phyloP scores from a whole-genome alignment of 2,329 filamentous ascomycete genomes.

The Chrysoporthe cubensis region DNA sequence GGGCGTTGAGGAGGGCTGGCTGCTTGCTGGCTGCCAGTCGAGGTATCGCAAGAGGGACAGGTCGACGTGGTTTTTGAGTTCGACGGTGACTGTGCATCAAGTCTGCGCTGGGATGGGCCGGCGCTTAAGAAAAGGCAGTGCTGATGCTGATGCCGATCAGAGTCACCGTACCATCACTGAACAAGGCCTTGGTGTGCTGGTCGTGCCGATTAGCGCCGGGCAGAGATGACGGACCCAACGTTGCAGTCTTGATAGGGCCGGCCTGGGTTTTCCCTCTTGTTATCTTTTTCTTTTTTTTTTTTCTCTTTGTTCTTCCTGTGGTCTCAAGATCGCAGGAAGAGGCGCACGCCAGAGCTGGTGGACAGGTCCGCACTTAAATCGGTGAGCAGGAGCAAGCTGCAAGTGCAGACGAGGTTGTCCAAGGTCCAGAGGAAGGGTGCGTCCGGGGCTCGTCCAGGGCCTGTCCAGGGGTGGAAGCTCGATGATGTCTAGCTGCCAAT shows the following conservation, averaged over 20 bases:
- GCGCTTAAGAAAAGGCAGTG: slow-evolving; percentile 9
- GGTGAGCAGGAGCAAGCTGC: not conserved
- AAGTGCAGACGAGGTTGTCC: not conserved
- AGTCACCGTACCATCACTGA: slow-evolving; percentile 10
- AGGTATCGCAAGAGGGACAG: not conserved
- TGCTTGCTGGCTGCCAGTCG: slow-evolving; percentile 2
- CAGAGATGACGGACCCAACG: slow-evolving; percentile 25
- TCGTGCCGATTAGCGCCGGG: slow-evolving; percentile 1
- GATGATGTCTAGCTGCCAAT: slow-evolving; percentile 25
- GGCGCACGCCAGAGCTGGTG: not conserved
- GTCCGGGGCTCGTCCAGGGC: not conserved
- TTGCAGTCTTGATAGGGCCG: slow-evolving; percentile 28
- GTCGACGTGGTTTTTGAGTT: not conserved
- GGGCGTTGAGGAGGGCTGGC: not conserved
- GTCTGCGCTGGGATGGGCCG: not conserved
- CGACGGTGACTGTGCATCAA: not conserved
- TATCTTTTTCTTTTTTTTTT: not conserved
- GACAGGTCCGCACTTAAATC: not conserved
- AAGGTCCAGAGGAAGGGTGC: not conserved
- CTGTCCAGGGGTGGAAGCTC: slow-evolving; percentile 11
- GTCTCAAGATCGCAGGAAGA: not conserved
- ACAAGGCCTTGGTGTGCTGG: not conserved
- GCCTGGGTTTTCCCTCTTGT: not conserved
- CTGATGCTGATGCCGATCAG: slow-evolving; percentile 9
- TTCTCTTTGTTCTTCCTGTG: not conserved